These are phyloP conservation scores for Brassica rapa DNA, from an alignment of 345 rosid species.

Conservation along the genomic window DNA sequence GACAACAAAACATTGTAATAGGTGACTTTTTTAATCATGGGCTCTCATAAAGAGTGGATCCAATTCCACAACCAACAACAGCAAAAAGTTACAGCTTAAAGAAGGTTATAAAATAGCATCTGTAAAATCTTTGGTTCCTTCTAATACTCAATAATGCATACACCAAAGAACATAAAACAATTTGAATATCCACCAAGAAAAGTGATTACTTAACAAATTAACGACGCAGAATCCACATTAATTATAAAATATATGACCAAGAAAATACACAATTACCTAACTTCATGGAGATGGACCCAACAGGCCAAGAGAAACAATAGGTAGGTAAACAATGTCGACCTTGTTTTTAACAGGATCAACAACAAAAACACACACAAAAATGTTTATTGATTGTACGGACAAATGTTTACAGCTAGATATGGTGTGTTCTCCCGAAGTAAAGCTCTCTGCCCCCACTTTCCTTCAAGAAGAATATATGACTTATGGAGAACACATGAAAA, in stretches of 20 bases:
- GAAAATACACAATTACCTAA: constrained; percentile 33
- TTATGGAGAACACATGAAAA: constrained; percentile 38
- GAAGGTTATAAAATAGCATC: constrained; percentile 8
- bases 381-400: constrained; percentile 41
- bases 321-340: constrained; percentile 44
- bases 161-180: constrained; percentile 11
- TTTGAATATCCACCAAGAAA: constrained; percentile 26
- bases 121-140: constrained; percentile 5
- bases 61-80: neutral
- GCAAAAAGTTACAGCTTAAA: constrained; percentile 1
- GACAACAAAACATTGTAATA: constrained; percentile 7
- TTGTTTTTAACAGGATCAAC: constrained; percentile 12
- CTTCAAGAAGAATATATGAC: constrained; percentile 18
- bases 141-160: constrained; percentile 20
- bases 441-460: constrained; percentile 23
- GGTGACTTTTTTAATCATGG: neutral
- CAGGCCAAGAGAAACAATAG: neutral
- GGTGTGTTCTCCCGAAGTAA: constrained; percentile 24
- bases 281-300: constrained; percentile 37
- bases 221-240: constrained; percentile 16
- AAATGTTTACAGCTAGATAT: constrained; percentile 42
- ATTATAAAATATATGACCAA: constrained; percentile 15
- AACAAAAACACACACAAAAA: constrained; percentile 10
- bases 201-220: constrained; percentile 22
- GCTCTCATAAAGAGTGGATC: neutral